A percentile compares a stretch with the other conserved stretches of the same genome.
These are phyloP conservation scores for Fusarium buxicola DNA, from an alignment of 2,329 filamentous ascomycete genomes.

Conservation along the genomic window DNA sequence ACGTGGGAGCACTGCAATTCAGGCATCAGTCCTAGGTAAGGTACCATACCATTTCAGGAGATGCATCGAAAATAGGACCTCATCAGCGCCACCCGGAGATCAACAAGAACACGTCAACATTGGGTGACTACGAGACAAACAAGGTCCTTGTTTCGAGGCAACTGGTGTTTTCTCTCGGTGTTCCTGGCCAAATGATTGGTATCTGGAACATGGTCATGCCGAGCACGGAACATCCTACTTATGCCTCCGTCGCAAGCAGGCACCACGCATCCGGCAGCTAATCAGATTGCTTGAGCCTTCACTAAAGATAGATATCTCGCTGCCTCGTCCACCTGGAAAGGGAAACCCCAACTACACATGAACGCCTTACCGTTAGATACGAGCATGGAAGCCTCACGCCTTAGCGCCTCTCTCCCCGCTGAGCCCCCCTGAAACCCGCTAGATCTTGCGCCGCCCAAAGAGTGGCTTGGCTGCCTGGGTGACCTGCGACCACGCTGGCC, in stretches of 20 bases:
- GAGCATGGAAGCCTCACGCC: constrained; percentile 6
- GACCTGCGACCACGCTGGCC: constrained; percentile 38
- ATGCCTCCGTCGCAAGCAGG: constrained; percentile 27
- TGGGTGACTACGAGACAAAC: not conserved
- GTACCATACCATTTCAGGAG: not conserved
- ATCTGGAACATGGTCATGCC: not conserved
- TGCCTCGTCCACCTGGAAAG: not conserved
- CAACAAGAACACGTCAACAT: not conserved
- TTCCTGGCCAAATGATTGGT: not conserved
- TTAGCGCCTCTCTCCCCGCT: constrained; percentile 13
- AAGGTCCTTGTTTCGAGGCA: not conserved
- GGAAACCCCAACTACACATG: not conserved
- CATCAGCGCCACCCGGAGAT: not conserved
- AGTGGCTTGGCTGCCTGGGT: constrained; percentile 35
- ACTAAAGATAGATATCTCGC: not conserved
- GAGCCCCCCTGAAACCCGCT: constrained; percentile 37
- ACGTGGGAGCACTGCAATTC: constrained; percentile 29
- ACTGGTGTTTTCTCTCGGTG: not conserved
- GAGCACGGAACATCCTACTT: not conserved
- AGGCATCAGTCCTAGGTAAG: constrained; percentile 14
- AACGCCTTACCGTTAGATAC: constrained; percentile 3
- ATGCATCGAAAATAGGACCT: not conserved
- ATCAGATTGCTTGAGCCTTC: not conserved
- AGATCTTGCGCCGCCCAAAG: constrained; percentile 20
- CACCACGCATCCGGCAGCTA: constrained; percentile 3